Conservation (phyloP, 2,329 filamentous ascomycete genomes). For the Hypomyces perniciosus region DNA sequence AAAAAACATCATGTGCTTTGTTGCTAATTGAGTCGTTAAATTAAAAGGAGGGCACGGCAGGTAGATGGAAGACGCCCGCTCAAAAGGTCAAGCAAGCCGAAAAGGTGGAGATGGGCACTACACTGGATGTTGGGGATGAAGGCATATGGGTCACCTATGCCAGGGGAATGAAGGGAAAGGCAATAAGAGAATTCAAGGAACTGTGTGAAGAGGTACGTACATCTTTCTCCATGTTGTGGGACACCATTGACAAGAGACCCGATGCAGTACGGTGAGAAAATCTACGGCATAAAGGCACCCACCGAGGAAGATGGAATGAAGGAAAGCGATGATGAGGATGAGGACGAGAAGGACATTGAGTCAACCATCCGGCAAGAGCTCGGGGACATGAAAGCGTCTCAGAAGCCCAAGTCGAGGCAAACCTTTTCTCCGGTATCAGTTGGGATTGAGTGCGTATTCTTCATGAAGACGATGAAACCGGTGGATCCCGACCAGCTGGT, state of each 20-base stretch:
- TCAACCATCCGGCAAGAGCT: slow-evolving; percentile 66
- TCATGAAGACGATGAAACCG: slow-evolving; percentile 51
- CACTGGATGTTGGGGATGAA: slow-evolving; percentile 60
- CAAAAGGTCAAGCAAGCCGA: slow-evolving; percentile 45
- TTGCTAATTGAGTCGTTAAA: neutral
- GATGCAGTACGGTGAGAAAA: slow-evolving; percentile 56
- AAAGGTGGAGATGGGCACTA: slow-evolving; percentile 35
- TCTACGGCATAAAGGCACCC: slow-evolving; percentile 46
- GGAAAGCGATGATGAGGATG: slow-evolving; percentile 35
- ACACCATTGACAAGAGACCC: neutral
- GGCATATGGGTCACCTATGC: slow-evolving; percentile 77
- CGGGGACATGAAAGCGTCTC: slow-evolving; percentile 48
- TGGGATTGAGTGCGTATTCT: slow-evolving; percentile 57
- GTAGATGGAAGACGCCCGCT: slow-evolving; percentile 57
- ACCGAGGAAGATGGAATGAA: slow-evolving; percentile 26
- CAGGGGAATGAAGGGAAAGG: slow-evolving; percentile 63
- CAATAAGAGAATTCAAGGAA: slow-evolving; percentile 58
- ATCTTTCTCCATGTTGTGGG: neutral
- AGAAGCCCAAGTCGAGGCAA: slow-evolving; percentile 36
- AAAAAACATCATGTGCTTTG: neutral
- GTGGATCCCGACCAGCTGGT: slow-evolving; percentile 52
- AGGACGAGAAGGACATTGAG: slow-evolving; percentile 61
- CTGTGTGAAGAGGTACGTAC: slow-evolving; percentile 58
- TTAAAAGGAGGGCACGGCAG: slow-evolving; percentile 44
- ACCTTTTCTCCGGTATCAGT: slow-evolving; percentile 49